Conservation (phyloP, 768 basidiomycete genomes). For the Boletellus emodensis region DNA sequence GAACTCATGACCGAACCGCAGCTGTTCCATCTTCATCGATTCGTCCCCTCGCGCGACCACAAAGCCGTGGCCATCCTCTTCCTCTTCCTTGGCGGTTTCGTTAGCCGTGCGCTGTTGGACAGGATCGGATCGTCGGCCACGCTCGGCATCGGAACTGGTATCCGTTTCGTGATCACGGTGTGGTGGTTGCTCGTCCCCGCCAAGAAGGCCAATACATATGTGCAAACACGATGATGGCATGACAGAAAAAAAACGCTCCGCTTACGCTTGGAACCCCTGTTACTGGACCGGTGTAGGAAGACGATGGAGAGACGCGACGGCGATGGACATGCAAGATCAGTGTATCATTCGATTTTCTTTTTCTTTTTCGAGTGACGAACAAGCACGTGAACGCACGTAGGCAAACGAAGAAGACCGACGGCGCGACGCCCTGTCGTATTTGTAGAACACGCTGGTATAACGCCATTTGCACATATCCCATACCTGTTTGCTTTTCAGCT, state of each 20-base stretch:
- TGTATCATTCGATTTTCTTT: background rate
- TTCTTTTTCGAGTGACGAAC: too few relatives aligned
- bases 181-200: slow-evolving; percentile 63
- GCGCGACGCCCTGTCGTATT: too few relatives aligned
- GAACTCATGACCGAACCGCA: slow-evolving; percentile 80
- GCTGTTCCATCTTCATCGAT: slow-evolving; percentile 55
- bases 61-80: slow-evolving; percentile 59
- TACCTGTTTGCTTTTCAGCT: too few relatives aligned
- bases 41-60: slow-evolving; percentile 63
- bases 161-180: slow-evolving; percentile 57
- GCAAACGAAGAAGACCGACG: too few relatives aligned
- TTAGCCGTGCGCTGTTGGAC: slow-evolving; percentile 55
- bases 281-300: background rate
- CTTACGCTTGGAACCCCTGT: background rate
- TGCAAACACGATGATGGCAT: background rate
- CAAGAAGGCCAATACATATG: slow-evolving; percentile 11
- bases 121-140: slow-evolving; percentile 58
- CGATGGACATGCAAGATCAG: background rate
- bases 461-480: too few relatives aligned
- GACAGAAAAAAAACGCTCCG: too few relatives aligned
- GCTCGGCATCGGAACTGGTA: slow-evolving; percentile 61
- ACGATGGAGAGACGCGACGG: background rate
- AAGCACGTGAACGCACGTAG: too few relatives aligned
- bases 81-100: slow-evolving; percentile 78
- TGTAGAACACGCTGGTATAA: too few relatives aligned